A percentile compares a stretch with the other conserved stretches of the same genome.
Evolutionary conservation across 305 asterid species (phyloP).

Genomic region (Rubia tinctorum): DNA sequence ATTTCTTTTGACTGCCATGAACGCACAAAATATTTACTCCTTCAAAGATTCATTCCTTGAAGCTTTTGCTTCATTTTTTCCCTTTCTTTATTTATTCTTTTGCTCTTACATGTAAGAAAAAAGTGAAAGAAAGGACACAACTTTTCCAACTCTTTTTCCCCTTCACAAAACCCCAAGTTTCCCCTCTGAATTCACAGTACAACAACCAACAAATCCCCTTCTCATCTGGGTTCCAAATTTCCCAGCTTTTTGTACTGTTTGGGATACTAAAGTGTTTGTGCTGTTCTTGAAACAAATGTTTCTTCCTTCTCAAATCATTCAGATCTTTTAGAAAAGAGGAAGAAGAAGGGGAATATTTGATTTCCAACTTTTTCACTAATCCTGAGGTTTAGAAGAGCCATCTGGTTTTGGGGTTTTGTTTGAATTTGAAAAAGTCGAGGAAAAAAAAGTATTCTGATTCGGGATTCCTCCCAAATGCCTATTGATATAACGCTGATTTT

Average conservation of each 20-base stretch:
- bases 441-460: slow-evolving; percentile 71
- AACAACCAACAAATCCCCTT: neutral
- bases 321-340: slow-evolving; percentile 40
- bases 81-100: slow-evolving; percentile 26
- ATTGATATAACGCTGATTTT: slow-evolving; percentile 57
- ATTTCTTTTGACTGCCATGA: neutral
- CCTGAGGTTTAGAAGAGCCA: neutral
- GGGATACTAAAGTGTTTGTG: slow-evolving; percentile 23
- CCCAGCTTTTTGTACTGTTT: slow-evolving; percentile 41
- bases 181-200: slow-evolving; percentile 34
- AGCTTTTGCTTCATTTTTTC: slow-evolving; percentile 1
- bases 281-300: slow-evolving; percentile 9
- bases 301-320: slow-evolving; percentile 19
- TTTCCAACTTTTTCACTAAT: slow-evolving; percentile 8
- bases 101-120: slow-evolving; percentile 31
- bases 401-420: slow-evolving; percentile 29
- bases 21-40: neutral
- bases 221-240: slow-evolving; percentile 32
- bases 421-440: slow-evolving; percentile 44
- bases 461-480: slow-evolving; percentile 41
- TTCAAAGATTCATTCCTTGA: slow-evolving; percentile 24
- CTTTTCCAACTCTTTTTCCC: slow-evolving; percentile 22
- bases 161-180: slow-evolving; percentile 24
- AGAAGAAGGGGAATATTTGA: slow-evolving; percentile 8
- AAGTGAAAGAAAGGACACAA: slow-evolving; percentile 30